Evolutionary conservation across 1,284 basidiomycete species (phyloP).

Genomic region (Apiotrichum veenhuisii): DNA sequence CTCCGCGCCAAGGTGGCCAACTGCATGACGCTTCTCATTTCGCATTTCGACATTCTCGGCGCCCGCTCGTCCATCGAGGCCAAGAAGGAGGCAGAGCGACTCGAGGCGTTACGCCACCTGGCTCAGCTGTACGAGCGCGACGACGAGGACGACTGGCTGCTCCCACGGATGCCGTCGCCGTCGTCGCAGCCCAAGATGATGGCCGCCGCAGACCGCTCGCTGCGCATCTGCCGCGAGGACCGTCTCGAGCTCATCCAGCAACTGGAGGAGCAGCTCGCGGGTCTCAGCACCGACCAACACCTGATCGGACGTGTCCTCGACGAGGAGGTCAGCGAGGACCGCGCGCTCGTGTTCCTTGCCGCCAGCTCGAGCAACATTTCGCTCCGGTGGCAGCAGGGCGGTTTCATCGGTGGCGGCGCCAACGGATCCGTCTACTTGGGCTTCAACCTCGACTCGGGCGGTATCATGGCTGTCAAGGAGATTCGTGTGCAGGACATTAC

Average conservation of each 20-base stretch:
- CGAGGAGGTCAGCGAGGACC: slow-evolving; percentile 84
- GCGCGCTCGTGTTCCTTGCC: slow-evolving; percentile 84
- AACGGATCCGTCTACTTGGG: slow-evolving; percentile 98
- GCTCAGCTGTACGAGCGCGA: slow-evolving; percentile 56
- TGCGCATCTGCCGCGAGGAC: slow-evolving; percentile 70
- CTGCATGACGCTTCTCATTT: slow-evolving; percentile 93
- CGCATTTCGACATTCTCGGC: slow-evolving; percentile 96
- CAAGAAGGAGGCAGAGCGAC: slow-evolving; percentile 78
- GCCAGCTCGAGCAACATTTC: slow-evolving; percentile 91
- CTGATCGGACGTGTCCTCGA: slow-evolving; percentile 84
- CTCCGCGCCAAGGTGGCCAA: slow-evolving; percentile 87
- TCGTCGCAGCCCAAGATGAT: slow-evolving; percentile 24
- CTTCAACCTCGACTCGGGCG: slow-evolving; percentile 93
- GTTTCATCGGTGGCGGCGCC: slow-evolving; percentile 95
- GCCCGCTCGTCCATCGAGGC: slow-evolving; percentile 84
- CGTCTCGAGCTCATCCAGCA: slow-evolving; percentile 59
- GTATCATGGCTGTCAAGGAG: slow-evolving; percentile 99
- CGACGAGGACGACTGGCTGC: slow-evolving; percentile 53
- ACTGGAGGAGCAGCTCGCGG: slow-evolving; percentile 61
- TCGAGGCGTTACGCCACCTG: slow-evolving; percentile 66
- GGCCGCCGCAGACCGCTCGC: slow-evolving; percentile 56
- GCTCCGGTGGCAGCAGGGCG: slow-evolving; percentile 97
- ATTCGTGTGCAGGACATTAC: slow-evolving; percentile 94
- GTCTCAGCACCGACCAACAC: slow-evolving; percentile 64
- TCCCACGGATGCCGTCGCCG: slow-evolving; percentile 32